Evolutionary conservation across 495 filamentous ascomycete species (phyloP).

Genomic region (Daldinia caldariorum): DNA sequence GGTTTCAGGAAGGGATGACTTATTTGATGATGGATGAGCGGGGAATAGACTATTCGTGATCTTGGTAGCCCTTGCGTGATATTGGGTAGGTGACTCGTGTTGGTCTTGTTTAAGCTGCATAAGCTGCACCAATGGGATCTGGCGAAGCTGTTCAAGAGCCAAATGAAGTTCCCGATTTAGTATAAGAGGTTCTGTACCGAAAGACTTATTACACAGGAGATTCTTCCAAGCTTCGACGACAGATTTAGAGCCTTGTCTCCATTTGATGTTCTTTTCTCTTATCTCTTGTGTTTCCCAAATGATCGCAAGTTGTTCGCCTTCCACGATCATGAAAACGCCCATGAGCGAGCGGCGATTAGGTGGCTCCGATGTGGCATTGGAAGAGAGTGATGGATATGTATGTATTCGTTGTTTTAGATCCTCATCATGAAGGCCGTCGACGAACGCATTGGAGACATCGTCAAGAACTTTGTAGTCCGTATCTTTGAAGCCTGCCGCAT

Average conservation of each 20-base stretch:
- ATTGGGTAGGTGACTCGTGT: constrained; percentile 56
- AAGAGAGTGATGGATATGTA: constrained; percentile 52
- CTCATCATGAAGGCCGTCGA: constrained; percentile 58
- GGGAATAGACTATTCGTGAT: constrained; percentile 51
- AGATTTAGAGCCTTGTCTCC: constrained; percentile 49
- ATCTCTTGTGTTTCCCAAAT: constrained; percentile 56
- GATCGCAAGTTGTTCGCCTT: constrained; percentile 59
- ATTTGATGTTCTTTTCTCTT: constrained; percentile 45
- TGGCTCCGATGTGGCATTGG: constrained; percentile 33
- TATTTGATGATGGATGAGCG: constrained; percentile 29
- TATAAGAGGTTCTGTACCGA: constrained; percentile 50
- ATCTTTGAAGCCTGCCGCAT: constrained; percentile 46
- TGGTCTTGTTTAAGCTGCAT: constrained; percentile 57
- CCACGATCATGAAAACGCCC: constrained; percentile 58
- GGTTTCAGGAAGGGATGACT: constrained; percentile 36
- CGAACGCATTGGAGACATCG: constrained; percentile 58
- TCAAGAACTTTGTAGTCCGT: constrained; percentile 57
- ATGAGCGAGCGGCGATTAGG: constrained; percentile 55
- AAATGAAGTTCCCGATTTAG: constrained; percentile 61
- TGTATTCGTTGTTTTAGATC: constrained; percentile 52
- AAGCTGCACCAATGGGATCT: constrained; percentile 58
- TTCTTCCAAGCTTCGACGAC: constrained; percentile 53
- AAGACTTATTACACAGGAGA: constrained; percentile 48
- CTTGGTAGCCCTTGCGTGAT: constrained; percentile 52
- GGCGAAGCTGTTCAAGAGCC: constrained; percentile 55